Conservation (phyloP, 768 basidiomycete species). For the Termitomyces sp. region DNA sequence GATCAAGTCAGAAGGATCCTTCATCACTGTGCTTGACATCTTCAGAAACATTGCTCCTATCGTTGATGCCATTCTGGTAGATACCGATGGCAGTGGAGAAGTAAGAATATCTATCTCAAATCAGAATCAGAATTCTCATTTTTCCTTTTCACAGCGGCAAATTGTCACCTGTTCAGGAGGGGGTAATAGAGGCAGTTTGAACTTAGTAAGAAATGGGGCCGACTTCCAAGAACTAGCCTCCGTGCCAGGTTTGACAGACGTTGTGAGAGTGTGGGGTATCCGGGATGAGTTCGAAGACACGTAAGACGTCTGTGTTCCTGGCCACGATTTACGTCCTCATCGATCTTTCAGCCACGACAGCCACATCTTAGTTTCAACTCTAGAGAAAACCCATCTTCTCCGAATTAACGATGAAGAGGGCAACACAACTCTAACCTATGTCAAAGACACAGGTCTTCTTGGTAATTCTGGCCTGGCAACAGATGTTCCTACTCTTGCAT, state of each 20-base stretch:
- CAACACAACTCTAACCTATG: slow-evolving; percentile 39
- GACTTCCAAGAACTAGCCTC: slow-evolving; percentile 67
- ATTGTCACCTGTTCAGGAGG: slow-evolving; percentile 88
- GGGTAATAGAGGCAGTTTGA: slow-evolving; percentile 71
- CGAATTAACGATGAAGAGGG: slow-evolving; percentile 40
- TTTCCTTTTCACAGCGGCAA: slow-evolving; percentile 48
- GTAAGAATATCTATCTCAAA: slow-evolving; percentile 33
- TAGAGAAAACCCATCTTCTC: slow-evolving; percentile 54
- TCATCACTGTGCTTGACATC: slow-evolving; percentile 58
- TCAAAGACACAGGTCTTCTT: slow-evolving; percentile 30
- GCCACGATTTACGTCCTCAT: slow-evolving; percentile 5
- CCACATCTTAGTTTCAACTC: slow-evolving; percentile 60
- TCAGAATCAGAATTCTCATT: not conserved
- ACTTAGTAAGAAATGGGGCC: slow-evolving; percentile 78
- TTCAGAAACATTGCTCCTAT: slow-evolving; percentile 84
- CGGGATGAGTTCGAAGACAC: slow-evolving; percentile 42
- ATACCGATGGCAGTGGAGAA: slow-evolving; percentile 70
- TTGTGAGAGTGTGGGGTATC: slow-evolving; percentile 66
- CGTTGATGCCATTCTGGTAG: slow-evolving; percentile 74
- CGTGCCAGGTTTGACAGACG: slow-evolving; percentile 53
- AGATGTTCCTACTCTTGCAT: slow-evolving; percentile 57
- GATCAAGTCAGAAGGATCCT: slow-evolving; percentile 52
- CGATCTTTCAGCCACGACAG: slow-evolving; percentile 33
- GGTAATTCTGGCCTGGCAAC: slow-evolving; percentile 40
- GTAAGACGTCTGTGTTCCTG: slow-evolving; percentile 36